These are phyloP conservation scores for Penicillium corylophilum DNA, from an alignment of 2,329 filamentous ascomycete species.

Conservation along the genomic window DNA sequence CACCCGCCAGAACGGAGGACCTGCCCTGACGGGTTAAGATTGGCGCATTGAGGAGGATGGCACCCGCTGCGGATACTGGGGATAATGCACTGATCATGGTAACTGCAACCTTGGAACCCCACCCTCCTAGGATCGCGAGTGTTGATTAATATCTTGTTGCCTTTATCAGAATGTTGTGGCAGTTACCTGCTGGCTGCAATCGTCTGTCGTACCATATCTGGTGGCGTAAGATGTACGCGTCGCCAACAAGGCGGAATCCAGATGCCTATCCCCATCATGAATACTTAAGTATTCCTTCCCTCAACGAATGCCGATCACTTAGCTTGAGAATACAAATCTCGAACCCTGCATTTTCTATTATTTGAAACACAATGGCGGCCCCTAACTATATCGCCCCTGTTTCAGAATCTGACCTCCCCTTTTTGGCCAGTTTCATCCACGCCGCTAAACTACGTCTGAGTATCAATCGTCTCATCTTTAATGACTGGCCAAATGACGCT, in stretches of 20 bases:
- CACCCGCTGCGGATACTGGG: neutral
- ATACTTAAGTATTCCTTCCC: neutral
- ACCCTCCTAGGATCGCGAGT: too few species aligned
- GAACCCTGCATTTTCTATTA: neutral
- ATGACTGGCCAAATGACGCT: constrained; percentile 14
- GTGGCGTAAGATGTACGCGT: neutral
- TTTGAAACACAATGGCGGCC: neutral
- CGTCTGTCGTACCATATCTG: neutral
- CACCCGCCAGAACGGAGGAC: neutral
- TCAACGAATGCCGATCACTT: too few species aligned
- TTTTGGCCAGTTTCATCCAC: constrained; percentile 3
- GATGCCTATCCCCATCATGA: neutral
- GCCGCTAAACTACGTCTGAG: constrained; percentile 4
- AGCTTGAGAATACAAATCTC: too few species aligned
- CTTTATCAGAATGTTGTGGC: too few species aligned
- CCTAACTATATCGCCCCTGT: neutral
- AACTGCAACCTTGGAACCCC: too few species aligned
- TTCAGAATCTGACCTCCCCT: neutral
- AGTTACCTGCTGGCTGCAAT: too few species aligned
- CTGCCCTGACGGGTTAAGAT: neutral
- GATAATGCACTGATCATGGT: too few species aligned
- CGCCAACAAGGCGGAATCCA: neutral
- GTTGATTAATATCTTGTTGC: too few species aligned
- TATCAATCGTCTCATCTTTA: constrained; percentile 9
- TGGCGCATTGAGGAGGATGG: neutral